phyloP scores from a whole-genome alignment of 2,329 filamentous ascomycete genomes.

The Tympanopsis confertula region DNA sequence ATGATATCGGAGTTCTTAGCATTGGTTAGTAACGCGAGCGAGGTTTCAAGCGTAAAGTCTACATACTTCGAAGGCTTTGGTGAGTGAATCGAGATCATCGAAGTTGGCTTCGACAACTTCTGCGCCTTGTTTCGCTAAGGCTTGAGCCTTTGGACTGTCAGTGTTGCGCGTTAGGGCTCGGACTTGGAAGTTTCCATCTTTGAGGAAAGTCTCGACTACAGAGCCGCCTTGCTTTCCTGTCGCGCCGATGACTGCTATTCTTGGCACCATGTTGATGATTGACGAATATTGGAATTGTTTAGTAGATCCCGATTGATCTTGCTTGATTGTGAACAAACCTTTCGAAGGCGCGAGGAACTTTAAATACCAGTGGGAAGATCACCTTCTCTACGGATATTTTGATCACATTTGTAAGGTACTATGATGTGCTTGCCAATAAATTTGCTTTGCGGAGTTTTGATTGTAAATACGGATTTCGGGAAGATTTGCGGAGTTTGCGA shows the following conservation, averaged over 20 bases:
- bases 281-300: too few relatives aligned
- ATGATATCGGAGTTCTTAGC: background rate
- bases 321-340: too few relatives aligned
- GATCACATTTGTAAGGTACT: too few relatives aligned
- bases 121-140: conserved; percentile 6
- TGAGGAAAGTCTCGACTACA: background rate
- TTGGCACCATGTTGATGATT: too few relatives aligned
- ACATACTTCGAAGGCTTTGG: conserved; percentile 6
- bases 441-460: too few relatives aligned
- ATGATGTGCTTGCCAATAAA: too few relatives aligned
- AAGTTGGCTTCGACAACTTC: conserved; percentile 9
- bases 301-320: too few relatives aligned
- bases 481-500: too few relatives aligned
- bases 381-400: too few relatives aligned
- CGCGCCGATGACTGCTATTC: background rate
- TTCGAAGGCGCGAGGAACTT: too few relatives aligned
- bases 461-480: too few relatives aligned
- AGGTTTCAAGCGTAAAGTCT: background rate
- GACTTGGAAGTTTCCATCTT: conserved; percentile 5
- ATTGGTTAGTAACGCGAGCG: background rate
- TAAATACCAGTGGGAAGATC: too few relatives aligned
- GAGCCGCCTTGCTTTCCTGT: background rate
- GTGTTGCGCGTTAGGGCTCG: conserved; percentile 8
- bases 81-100: conserved; percentile 7
- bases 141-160: conserved; percentile 6